Evolutionary conservation across 345 rosid genomes (phyloP), one percentile per base, ranked within the genome.

Genomic region (Limnanthes douglasii): DNA sequence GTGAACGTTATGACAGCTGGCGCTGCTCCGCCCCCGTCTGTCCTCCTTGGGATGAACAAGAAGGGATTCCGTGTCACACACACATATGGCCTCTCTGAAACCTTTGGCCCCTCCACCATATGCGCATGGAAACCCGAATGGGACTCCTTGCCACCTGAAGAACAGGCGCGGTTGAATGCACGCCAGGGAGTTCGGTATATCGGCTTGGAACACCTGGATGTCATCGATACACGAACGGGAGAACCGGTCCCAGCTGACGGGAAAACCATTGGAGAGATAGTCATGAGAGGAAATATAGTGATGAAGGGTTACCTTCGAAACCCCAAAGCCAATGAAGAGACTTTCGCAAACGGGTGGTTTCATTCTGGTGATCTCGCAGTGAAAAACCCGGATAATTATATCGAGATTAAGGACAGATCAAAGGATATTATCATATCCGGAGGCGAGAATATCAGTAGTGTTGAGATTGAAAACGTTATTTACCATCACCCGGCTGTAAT

Each of bases 61-160:
- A 73, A 61, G 16, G 96, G 94, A 41, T 84, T 90, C 62, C 70
- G 72, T 3, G 75, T 80, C 28, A 56, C 94, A 18, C 94, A 84
- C 69, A 69, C 85, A 6, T 84, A 80, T 21, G 98, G 96, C 17
- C 94, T 80, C 46, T 77, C 98, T 9, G 96, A 90, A 65, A 77
- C 92, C 19, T 80, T 70, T 5, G 95, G 95, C 11, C 95, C 98
- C 12, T 70, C 86, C 20, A 72, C 93, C 0, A 57, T 90, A 9
- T 81, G 96, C 31, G 92, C 88, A 2, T 71, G 92, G 96, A 80
- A 84, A 46, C 96, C 94, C 0, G 93, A 75, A 54, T 80, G 96
- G 98, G 88, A 90, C 21, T 66, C 72, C 2, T 55, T 68, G 32
- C 79, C 94, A 19, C 75, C 70, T 5, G 72, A 71, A 46, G 37